These are phyloP conservation scores for Arachis hypogaea DNA, from an alignment of 306 rosid genomes.

Conservation along the genomic window DNA sequence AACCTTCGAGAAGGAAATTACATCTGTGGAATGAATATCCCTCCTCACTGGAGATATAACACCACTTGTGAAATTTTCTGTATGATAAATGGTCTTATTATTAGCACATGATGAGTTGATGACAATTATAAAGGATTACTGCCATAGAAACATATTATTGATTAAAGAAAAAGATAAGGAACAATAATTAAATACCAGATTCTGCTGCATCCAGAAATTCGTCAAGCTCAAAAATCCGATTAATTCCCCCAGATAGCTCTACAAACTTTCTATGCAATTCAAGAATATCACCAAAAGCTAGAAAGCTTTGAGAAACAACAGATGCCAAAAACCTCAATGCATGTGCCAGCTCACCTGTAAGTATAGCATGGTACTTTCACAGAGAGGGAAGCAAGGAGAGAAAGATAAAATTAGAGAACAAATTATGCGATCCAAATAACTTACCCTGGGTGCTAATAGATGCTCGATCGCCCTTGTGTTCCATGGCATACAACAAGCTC, in stretches of 20 bases:
- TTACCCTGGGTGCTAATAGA: slow-evolving; percentile 72
- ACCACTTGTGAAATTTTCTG: slow-evolving; percentile 48
- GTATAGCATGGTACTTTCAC: background rate
- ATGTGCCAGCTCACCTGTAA: slow-evolving; percentile 84
- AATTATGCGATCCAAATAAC: slow-evolving; percentile 13
- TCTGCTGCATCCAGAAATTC: slow-evolving; percentile 74
- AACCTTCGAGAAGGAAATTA: slow-evolving; percentile 74
- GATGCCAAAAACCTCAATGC: slow-evolving; percentile 91
- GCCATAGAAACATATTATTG: slow-evolving; percentile 23
- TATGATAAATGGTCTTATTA: slow-evolving; percentile 19
- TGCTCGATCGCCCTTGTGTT: slow-evolving; percentile 83
- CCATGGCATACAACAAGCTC: slow-evolving; percentile 84
- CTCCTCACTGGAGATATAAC: slow-evolving; percentile 46
- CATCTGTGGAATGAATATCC: slow-evolving; percentile 52
- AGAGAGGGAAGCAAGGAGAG: slow-evolving; percentile 26
- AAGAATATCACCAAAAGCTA: slow-evolving; percentile 91
- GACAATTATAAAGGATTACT: slow-evolving; percentile 14
- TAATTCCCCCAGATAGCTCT: slow-evolving; percentile 82
- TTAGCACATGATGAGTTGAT: slow-evolving; percentile 12
- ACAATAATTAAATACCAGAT: slow-evolving; percentile 54
- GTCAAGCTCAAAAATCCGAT: slow-evolving; percentile 84
- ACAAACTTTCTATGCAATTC: slow-evolving; percentile 77
- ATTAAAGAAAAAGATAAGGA: background rate
- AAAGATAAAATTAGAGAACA: background rate
- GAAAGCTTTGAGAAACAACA: slow-evolving; percentile 93